Conservation (phyloP, 805 yeast species). For the Komagataella mondaviorum region DNA sequence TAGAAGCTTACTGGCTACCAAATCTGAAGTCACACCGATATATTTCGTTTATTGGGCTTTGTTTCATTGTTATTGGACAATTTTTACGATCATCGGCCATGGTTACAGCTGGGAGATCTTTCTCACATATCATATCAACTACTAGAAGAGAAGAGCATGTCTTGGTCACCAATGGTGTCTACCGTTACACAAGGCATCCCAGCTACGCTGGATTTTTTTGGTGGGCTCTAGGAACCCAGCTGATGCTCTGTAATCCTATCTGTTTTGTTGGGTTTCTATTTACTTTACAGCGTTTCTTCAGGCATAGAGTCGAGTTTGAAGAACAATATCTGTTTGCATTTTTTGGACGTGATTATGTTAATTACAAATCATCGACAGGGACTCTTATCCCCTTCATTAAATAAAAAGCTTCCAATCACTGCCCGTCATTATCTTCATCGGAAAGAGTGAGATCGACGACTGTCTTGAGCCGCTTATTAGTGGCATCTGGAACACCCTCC, state of each 20-base stretch:
- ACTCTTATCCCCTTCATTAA: constrained; percentile 57
- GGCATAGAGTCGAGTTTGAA: constrained; percentile 44
- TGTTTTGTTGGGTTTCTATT: constrained; percentile 37
- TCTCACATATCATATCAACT: constrained; percentile 65
- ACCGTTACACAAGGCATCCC: constrained; percentile 65
- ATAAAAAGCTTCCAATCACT: neutral
- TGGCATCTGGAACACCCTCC: neutral
- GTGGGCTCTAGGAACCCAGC: constrained; percentile 87
- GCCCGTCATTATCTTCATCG: neutral
- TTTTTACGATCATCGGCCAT: constrained; percentile 58
- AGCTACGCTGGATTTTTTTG: constrained; percentile 83
- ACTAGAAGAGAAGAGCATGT: constrained; percentile 39
- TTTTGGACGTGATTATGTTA: constrained; percentile 54
- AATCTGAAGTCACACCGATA: constrained; percentile 12
- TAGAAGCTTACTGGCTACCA: constrained; percentile 30
- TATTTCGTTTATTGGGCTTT: constrained; percentile 30
- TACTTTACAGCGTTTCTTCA: constrained; percentile 62
- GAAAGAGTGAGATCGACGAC: neutral
- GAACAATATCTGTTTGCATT: constrained; percentile 52
- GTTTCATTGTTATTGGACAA: constrained; percentile 48
- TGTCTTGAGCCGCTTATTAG: neutral
- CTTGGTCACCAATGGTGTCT: constrained; percentile 66
- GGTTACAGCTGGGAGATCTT: constrained; percentile 79
- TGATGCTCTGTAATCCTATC: constrained; percentile 54
- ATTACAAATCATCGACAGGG: constrained; percentile 34